These are phyloP conservation scores for Erysimum cheiri DNA, from an alignment of 441 rosid species.

Conservation along the genomic window DNA sequence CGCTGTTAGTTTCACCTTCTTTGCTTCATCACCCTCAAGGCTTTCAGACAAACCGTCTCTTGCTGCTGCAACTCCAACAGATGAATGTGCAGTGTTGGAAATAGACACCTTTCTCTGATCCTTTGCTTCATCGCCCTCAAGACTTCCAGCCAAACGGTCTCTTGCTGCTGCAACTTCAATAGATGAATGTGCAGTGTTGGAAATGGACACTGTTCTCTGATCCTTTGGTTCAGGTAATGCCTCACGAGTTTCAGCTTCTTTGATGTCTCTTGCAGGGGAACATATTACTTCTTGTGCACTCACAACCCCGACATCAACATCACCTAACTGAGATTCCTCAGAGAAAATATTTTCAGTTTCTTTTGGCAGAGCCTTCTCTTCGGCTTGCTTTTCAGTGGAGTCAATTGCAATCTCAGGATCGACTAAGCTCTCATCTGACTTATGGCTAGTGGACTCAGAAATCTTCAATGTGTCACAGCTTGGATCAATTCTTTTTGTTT, in stretches of 20 bases:
- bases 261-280: constrained; percentile 36
- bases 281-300: constrained; percentile 42
- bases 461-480: constrained; percentile 54
- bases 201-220: constrained; percentile 30
- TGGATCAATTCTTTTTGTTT: constrained; percentile 74
- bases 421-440: constrained; percentile 59
- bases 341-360: constrained; percentile 49
- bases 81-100: too few relatives aligned
- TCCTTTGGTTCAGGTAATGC: constrained; percentile 39
- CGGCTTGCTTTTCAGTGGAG: constrained; percentile 55
- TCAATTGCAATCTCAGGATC: constrained; percentile 55
- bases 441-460: constrained; percentile 52
- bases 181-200: constrained; percentile 31
- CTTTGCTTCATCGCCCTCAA: constrained; percentile 49
- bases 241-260: constrained; percentile 49
- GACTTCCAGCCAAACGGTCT: constrained; percentile 46
- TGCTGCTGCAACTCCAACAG: too few relatives aligned
- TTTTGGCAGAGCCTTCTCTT: constrained; percentile 46
- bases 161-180: constrained; percentile 46
- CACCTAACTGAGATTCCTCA: constrained; percentile 47
- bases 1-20: constrained; percentile 45
- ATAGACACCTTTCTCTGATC: too few relatives aligned
- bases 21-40: too few relatives aligned
- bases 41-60: too few relatives aligned
- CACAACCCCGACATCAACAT: constrained; percentile 48